Evolutionary conservation across 192 early-diverging fungal species (phyloP), one percentile per base, ranked within the genome.

Genomic region (Radiomyces spectabilis): DNA sequence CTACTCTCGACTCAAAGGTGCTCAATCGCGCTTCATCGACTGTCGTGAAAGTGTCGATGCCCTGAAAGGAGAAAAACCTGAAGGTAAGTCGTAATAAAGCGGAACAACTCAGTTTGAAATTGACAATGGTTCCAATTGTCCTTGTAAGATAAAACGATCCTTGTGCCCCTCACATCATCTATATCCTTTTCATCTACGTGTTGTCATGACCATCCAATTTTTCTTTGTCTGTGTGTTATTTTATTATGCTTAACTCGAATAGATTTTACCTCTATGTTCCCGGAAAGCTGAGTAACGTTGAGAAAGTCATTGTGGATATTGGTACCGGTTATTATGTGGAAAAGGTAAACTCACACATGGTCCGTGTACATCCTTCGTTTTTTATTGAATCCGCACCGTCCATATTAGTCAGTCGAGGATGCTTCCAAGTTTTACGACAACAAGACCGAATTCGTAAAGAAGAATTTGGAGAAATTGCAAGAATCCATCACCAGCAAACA

Each of bases 281-380:
- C 43, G 95, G 92, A 50, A 85, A 88, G 60, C 73, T 98, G 22
- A 70, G 77, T 24, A 75, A 92, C 58, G 74, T 83, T 12, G 79
- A 90, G 42, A 90, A 82, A 40, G 91, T 98, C 9, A 85, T 95
- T 55, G 88, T 98, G 1, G 95, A 98, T 68, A 84, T 95, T 39
- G 95, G 95, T 41, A 95, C 95, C 15, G 95, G 95, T 27, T 98
- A 98, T 67, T 94, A 86, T 59, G 83, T 94, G 21, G 90, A 94
- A 66, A 95, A 98, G 81, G 89, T 89, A 66, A 16, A 68, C 0
- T 39, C 10, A 42, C 52, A 13, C 13, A 33, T 43, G 32, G 10
- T 46, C 10, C 26, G 8, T 5, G 22, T 15, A 2, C 18, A 55
- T 18, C 15, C 3, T 16, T 38, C 39, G 39, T 2, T 8, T 40